phyloP scores from a whole-genome alignment of 1,284 basidiomycete species.

The Flammula alnicola region DNA sequence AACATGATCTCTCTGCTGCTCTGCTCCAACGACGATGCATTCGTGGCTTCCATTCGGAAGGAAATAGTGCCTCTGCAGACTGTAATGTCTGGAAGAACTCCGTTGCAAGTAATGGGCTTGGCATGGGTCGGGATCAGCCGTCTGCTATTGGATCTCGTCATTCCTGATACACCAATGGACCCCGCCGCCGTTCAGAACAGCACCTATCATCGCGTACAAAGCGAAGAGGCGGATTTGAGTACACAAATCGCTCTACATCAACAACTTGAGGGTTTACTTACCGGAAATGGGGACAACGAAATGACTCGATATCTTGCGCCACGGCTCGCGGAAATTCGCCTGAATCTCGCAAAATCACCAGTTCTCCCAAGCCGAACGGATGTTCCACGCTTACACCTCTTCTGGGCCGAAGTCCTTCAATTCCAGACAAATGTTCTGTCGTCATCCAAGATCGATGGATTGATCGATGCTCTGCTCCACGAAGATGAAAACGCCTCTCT shows the following conservation, averaged over 20 bases:
- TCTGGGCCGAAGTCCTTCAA: constrained; percentile 84
- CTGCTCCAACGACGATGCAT: constrained; percentile 20
- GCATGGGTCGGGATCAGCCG: constrained; percentile 73
- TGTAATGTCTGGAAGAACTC: neutral
- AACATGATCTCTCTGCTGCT: constrained; percentile 28
- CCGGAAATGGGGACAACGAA: constrained; percentile 64
- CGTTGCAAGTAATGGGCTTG: constrained; percentile 45
- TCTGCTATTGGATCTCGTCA: constrained; percentile 71
- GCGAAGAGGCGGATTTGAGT: constrained; percentile 50
- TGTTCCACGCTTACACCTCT: constrained; percentile 66
- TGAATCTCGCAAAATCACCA: constrained; percentile 29
- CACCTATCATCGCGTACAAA: constrained; percentile 52
- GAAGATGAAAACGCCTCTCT: constrained; percentile 42
- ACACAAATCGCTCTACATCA: constrained; percentile 63
- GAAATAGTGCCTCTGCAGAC: constrained; percentile 16
- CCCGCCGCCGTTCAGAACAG: constrained; percentile 76
- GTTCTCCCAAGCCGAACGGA: constrained; percentile 46
- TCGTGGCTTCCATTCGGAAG: constrained; percentile 16
- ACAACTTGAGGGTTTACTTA: constrained; percentile 60
- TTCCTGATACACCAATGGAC: constrained; percentile 89
- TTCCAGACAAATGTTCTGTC: constrained; percentile 66
- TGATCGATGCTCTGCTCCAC: constrained; percentile 38
- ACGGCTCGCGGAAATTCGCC: constrained; percentile 39
- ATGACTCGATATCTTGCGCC: constrained; percentile 49
- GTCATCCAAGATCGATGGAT: constrained; percentile 49